phyloP scores from a whole-genome alignment of 164 flowering plant genomes.

The Chloranthus sessilifolius region DNA sequence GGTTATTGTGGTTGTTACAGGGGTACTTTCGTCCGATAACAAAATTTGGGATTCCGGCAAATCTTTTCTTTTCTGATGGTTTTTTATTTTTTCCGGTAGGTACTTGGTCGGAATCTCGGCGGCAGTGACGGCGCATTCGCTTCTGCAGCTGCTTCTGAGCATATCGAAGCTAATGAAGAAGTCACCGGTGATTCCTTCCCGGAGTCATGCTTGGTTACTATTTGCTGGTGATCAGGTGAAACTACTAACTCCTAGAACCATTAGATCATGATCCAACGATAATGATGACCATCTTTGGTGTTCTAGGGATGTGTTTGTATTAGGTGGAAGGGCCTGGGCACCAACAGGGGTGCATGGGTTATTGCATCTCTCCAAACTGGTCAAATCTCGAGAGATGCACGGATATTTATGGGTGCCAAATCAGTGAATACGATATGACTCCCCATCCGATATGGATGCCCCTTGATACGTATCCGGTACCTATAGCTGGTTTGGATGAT shows the following conservation, averaged over 20 bases:
- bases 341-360: not conserved
- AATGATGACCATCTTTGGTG: not conserved
- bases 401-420: no score
- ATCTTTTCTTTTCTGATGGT: not conserved
- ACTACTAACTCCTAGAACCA: not conserved
- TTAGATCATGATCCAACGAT: no score
- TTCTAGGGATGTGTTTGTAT: not conserved
- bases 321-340: not conserved
- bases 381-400: no score
- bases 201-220: slow-evolving; percentile 68
- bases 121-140: slow-evolving; percentile 58
- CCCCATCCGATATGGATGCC: no score
- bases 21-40: not conserved
- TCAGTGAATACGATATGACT: no score
- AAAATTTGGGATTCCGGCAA: not conserved
- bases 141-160: slow-evolving; percentile 63
- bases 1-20: not conserved
- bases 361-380: no score
- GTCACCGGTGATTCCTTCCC: slow-evolving; percentile 53
- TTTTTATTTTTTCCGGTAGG: slow-evolving; percentile 27
- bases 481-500: no score
- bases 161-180: slow-evolving; percentile 35
- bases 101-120: slow-evolving; percentile 72
- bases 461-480: no score
- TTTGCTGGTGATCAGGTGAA: slow-evolving; percentile 83